Conservation (phyloP, 169 alveolate genomes). For the Babesia caballi region DNA sequence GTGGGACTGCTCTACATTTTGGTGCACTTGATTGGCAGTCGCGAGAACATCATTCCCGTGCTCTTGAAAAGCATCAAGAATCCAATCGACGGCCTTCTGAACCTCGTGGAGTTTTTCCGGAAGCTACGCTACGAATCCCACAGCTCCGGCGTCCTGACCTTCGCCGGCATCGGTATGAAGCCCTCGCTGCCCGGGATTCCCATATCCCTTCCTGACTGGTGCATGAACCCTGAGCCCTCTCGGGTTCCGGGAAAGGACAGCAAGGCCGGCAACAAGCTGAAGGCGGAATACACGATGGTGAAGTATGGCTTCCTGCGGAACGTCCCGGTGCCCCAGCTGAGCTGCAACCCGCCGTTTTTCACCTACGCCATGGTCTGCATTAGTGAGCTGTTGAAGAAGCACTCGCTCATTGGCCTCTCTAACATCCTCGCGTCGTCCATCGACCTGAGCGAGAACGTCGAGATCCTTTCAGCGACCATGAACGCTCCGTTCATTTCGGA, state of each 20-base stretch:
- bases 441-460: conserved; percentile 30
- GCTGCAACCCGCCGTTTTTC: conserved; percentile 61
- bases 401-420: conserved; percentile 14
- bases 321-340: conserved; percentile 39
- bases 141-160: conserved; percentile 20
- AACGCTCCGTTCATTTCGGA: conserved; percentile 1
- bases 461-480: conserved; percentile 11
- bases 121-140: conserved; percentile 38
- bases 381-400: conserved; percentile 36
- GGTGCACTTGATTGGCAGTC: conserved; percentile 48
- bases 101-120: conserved; percentile 27
- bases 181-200: conserved; percentile 42
- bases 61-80: conserved; percentile 9
- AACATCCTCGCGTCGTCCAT: background rate
- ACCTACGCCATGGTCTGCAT: conserved; percentile 52
- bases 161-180: conserved; percentile 34
- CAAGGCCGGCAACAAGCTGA: background rate
- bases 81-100: conserved; percentile 21
- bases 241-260: background rate
- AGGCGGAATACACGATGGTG: conserved; percentile 16
- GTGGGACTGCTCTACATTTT: conserved; percentile 26
- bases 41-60: conserved; percentile 15
- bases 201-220: conserved; percentile 56
- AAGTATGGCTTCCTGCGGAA: conserved; percentile 34
- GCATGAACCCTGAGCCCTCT: conserved; percentile 18